Evolutionary conservation across 495 filamentous ascomycete genomes (phyloP).

Genomic region (Parathielavia appendiculata): DNA sequence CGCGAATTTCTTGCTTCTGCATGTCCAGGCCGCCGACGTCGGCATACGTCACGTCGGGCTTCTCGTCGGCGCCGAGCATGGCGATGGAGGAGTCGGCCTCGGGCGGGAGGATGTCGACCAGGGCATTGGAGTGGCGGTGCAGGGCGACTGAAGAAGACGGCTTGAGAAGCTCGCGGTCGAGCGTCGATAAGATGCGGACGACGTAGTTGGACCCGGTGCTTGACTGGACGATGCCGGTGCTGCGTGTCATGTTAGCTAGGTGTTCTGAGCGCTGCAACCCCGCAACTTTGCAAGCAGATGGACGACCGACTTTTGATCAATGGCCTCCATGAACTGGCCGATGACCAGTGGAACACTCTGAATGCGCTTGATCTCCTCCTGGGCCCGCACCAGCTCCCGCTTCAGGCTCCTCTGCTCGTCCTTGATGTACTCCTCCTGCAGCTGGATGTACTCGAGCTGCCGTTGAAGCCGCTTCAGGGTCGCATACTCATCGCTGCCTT

Average conservation of each 20-base stretch:
- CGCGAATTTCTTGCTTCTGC: slow-evolving; percentile 99
- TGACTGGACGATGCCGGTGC: slow-evolving; percentile 96
- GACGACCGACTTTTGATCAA: slow-evolving; percentile 91
- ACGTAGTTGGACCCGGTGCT: slow-evolving; percentile 99
- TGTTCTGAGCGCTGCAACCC: not conserved
- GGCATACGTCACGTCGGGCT: slow-evolving; percentile 96
- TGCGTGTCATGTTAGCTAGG: slow-evolving; percentile 30
- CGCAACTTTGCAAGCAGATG: not conserved
- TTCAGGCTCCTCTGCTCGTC: slow-evolving; percentile 98
- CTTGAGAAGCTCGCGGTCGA: slow-evolving; percentile 96
- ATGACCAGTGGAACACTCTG: slow-evolving; percentile 97
- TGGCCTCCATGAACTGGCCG: slow-evolving; percentile 99
- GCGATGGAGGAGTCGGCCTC: slow-evolving; percentile 98
- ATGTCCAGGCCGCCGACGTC: slow-evolving; percentile 98
- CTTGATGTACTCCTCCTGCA: slow-evolving; percentile 99
- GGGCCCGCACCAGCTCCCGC: slow-evolving; percentile 90
- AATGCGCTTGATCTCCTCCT: slow-evolving; percentile 99
- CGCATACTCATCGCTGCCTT: slow-evolving; percentile 88
- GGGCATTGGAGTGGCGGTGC: slow-evolving; percentile 95
- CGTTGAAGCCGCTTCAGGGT: slow-evolving; percentile 91
- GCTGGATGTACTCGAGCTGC: slow-evolving; percentile 95
- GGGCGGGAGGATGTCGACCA: slow-evolving; percentile 95
- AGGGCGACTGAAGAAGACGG: slow-evolving; percentile 95
- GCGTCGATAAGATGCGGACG: slow-evolving; percentile 94
- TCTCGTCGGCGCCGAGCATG: slow-evolving; percentile 93